Base-by-base conservation (phyloP, 1,284 basidiomycete species). In the Rhizoctonia solani region DNA sequence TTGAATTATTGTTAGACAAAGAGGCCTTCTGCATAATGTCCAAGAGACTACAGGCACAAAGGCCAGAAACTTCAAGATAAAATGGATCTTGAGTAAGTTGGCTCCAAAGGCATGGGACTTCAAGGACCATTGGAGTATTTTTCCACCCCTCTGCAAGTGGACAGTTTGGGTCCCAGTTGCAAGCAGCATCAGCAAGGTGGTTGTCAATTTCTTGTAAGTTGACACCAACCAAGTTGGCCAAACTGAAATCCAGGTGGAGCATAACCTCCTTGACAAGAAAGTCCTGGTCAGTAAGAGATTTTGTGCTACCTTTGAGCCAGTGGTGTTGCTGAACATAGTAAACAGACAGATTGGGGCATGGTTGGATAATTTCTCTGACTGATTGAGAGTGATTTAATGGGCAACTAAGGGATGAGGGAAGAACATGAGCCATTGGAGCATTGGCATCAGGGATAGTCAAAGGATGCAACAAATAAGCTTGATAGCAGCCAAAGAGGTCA, bases 291-390 rank as follows among this genome's bases (percentile, higher is more conserved):
- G 21, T 37, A n/a, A 23, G 4, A 4, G 59, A 52, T 25, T 63
- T 63, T 32, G 37, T 49, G n/a, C 14, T 19, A n/a, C 59, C 59
- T 2, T 37, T 25, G 19, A 41, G 52, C 49, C 61, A 65, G 25
- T 52, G 50, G 49, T 50, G 53, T 25, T 41, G 25, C 23, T 52
- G 34, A 11, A 65, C 19, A 4, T 32, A 42, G 23, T 53, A 65
- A 3, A 50, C 47, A 13, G 61, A 53, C 1, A 65, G 8, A 21
- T 65, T 52, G 3, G 61, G 61, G 25, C 61, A 65, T 4, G 61
- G 61, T 23, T 6, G 11, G 19, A 65, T 42, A 9, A 52, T 23
- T 1, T 39, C 13, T 9, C 19, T n/a, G n/a, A n/a, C n/a, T 2
- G 19, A 21, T 19, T 5, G 19, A 9, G 19, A 6, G n/a, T 39